Conservation (phyloP, 2,329 filamentous ascomycete genomes). For the Dactylellina parvicollis region DNA sequence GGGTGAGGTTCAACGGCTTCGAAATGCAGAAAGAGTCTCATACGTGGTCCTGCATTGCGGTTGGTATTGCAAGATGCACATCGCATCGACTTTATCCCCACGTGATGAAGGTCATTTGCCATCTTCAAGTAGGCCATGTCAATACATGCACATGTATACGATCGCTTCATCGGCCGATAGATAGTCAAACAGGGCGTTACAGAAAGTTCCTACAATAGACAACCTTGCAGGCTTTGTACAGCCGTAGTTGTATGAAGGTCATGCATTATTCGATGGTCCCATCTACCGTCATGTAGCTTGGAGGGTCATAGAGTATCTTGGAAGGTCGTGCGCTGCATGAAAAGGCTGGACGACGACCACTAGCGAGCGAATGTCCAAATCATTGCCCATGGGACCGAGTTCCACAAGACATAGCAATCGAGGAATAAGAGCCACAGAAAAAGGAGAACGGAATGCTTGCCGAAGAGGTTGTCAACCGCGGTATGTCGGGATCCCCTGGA, state of each 20-base stretch:
- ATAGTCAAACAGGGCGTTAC: conserved; percentile 30
- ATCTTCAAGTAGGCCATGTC: no score
- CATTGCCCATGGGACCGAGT: conserved; percentile 19
- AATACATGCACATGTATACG: neutral
- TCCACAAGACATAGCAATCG: conserved; percentile 11
- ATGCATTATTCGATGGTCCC: conserved; percentile 5
- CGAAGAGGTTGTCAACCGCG: conserved; percentile 24
- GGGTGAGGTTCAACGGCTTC: no score
- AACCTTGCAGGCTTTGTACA: conserved; percentile 15
- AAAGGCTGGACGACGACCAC: conserved; percentile 15
- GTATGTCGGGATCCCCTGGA: conserved; percentile 38
- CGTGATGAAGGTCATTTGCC: conserved; percentile 10
- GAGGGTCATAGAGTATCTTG: conserved; percentile 18
- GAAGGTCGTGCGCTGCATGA: conserved; percentile 40
- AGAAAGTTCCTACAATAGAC: conserved; percentile 38
- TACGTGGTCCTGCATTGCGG: neutral
- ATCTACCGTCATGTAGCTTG: conserved; percentile 9
- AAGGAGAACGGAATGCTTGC: conserved; percentile 35
- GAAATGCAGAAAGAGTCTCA: neutral
- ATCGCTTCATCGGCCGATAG: neutral
- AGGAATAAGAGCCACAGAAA: conserved; percentile 25
- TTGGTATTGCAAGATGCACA: neutral
- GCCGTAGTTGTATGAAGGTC: conserved; percentile 14
- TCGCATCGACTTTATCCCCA: conserved; percentile 18
- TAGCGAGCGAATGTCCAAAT: conserved; percentile 22